Conservation (phyloP, 2,329 filamentous ascomycete species). For the Venturia oleaginea region DNA sequence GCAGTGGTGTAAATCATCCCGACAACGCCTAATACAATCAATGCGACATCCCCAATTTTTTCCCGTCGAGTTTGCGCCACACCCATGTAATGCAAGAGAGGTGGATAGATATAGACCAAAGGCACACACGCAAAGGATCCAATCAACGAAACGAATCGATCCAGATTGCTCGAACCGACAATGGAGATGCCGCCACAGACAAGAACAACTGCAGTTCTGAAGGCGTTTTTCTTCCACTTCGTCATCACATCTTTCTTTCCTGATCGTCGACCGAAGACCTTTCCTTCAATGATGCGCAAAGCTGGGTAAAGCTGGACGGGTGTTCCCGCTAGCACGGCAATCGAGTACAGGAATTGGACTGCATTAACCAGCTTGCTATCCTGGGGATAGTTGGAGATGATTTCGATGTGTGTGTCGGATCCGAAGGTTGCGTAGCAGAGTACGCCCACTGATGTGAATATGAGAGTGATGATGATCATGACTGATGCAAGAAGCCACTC, state of each 20-base stretch:
- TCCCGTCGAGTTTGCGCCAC: constrained; percentile 48
- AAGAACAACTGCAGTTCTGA: constrained; percentile 49
- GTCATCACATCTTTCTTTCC: constrained; percentile 56
- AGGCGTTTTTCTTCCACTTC: constrained; percentile 70
- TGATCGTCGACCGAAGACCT: constrained; percentile 55
- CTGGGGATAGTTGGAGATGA: constrained; percentile 70
- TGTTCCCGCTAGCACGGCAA: constrained; percentile 64
- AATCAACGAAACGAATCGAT: constrained; percentile 67
- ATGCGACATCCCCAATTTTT: constrained; percentile 50
- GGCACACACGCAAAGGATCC: constrained; percentile 69
- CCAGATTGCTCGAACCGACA: constrained; percentile 57
- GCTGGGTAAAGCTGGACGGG: constrained; percentile 70
- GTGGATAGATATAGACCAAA: constrained; percentile 68
- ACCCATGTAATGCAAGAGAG: constrained; percentile 60
- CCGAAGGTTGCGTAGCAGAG: constrained; percentile 70
- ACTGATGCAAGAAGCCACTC: constrained; percentile 55
- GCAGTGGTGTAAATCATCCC: constrained; percentile 65
- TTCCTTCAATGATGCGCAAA: constrained; percentile 60
- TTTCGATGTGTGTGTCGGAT: constrained; percentile 57
- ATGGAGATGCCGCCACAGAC: constrained; percentile 54
- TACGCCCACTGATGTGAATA: constrained; percentile 64
- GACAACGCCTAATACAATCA: constrained; percentile 54
- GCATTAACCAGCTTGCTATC: constrained; percentile 63
- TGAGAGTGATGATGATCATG: constrained; percentile 64
- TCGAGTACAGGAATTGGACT: constrained; percentile 64